Evolutionary conservation across 2,329 filamentous ascomycete species (phyloP).

Genomic region (Fonsecaea monophora): DNA sequence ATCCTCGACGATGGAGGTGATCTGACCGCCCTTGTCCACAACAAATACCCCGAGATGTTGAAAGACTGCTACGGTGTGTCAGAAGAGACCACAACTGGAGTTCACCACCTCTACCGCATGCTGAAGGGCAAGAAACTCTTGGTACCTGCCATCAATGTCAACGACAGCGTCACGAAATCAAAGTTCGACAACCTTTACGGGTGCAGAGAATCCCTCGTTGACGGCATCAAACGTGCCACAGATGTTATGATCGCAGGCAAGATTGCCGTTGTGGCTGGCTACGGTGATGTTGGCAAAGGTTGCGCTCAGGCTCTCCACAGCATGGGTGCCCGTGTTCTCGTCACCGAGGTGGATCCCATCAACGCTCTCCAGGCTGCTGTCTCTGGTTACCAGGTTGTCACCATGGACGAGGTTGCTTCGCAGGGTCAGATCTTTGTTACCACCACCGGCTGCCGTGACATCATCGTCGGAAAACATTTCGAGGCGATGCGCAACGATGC

Average conservation of each 20-base stretch:
- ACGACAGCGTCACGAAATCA: conserved; percentile 99
- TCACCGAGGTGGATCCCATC: conserved; percentile 98
- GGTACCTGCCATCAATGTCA: conserved; percentile 97
- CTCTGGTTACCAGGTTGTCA: conserved; percentile 93
- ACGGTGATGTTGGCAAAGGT: conserved; percentile 98
- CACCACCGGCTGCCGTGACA: conserved; percentile 98
- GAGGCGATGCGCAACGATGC: conserved; percentile 95
- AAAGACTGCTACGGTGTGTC: conserved; percentile 98
- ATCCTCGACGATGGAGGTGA: conserved; percentile 99
- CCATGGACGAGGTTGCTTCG: conserved; percentile 94
- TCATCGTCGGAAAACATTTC: conserved; percentile 90
- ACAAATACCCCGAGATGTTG: conserved; percentile 98
- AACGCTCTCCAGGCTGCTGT: conserved; percentile 99
- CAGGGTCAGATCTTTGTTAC: conserved; percentile 98
- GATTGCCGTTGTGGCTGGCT: conserved; percentile 96
- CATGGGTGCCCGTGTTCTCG: conserved; percentile 95
- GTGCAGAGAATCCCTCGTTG: conserved; percentile 97
- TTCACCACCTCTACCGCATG: conserved; percentile 99
- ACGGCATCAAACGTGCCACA: conserved; percentile 99
- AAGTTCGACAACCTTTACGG: conserved; percentile 99
- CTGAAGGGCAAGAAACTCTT: conserved; percentile 88
- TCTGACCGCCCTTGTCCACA: conserved; percentile 93
- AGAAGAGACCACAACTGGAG: conserved; percentile 99
- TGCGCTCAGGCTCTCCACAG: conserved; percentile 93
- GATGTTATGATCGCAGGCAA: conserved; percentile 99